Percentiles rank a stretch among this genome's conserved stretches.
phyloP scores from a whole-genome alignment of 2,329 filamentous ascomycete genomes.

The Monilinia fructicola region DNA sequence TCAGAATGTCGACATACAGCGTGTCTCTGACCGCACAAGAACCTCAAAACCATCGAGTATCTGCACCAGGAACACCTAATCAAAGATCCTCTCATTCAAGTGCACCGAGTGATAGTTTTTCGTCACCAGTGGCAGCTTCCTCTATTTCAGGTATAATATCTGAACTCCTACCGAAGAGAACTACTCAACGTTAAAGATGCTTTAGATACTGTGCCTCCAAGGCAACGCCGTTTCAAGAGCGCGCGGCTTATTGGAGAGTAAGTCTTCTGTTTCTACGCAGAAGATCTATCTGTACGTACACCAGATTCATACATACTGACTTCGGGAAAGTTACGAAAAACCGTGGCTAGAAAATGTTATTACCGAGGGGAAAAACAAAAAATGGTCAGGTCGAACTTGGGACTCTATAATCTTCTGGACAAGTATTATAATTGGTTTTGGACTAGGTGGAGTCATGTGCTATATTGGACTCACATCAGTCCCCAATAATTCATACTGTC shows the following conservation, averaged over 20 bases:
- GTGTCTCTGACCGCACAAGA: conserved; percentile 12
- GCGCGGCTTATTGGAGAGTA: conserved; percentile 27
- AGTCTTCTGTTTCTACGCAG: background rate
- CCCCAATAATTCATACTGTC: conserved; percentile 45
- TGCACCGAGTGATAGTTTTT: conserved; percentile 15
- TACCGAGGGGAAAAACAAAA: conserved; percentile 24
- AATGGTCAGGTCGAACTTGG: conserved; percentile 21
- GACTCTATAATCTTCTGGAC: conserved; percentile 25
- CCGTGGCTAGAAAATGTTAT: conserved; percentile 24
- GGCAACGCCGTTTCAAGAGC: conserved; percentile 27
- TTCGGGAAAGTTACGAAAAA: conserved; percentile 26
- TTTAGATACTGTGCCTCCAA: conserved; percentile 12
- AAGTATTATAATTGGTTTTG: conserved; percentile 21
- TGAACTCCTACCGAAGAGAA: background rate
- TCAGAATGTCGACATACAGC: conserved; percentile 17
- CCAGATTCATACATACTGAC: background rate
- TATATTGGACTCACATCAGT: conserved; percentile 21
- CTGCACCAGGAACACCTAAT: conserved; percentile 5
- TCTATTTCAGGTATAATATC: conserved; percentile 18
- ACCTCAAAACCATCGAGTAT: conserved; percentile 9
- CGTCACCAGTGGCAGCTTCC: conserved; percentile 2
- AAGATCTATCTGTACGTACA: too few relatives aligned
- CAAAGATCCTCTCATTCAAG: background rate
- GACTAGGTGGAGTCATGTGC: conserved; percentile 26
- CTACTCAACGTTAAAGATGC: conserved; percentile 2